Evolutionary conservation across 164 flowering plant genomes (phyloP).

Genomic region (Berberis thunbergii): DNA sequence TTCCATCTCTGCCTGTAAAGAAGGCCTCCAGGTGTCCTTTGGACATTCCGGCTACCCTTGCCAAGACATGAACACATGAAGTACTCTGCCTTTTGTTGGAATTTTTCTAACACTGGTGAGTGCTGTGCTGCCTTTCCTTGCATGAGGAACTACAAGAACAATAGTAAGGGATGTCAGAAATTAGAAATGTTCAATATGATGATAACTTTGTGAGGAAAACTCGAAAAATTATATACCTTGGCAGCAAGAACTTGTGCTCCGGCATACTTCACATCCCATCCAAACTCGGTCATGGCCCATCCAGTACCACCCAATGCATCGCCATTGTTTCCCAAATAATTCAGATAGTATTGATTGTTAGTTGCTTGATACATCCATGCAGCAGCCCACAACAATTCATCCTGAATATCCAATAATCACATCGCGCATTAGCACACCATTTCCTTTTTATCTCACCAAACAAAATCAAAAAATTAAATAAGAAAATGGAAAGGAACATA

Average conservation of each 20-base stretch:
- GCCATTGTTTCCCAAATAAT: slow-evolving; percentile 60
- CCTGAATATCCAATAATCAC: slow-evolving; percentile 29
- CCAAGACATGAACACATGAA: slow-evolving; percentile 87
- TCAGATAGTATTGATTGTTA: slow-evolving; percentile 49
- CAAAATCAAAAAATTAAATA: neutral
- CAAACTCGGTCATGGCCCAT: slow-evolving; percentile 89
- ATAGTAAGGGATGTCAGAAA: neutral
- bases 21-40: slow-evolving; percentile 85
- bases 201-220: neutral
- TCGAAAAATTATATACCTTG: slow-evolving; percentile 39
- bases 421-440: neutral
- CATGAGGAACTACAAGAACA: slow-evolving; percentile 55
- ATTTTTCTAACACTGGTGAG: slow-evolving; percentile 41
- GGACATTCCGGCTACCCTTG: slow-evolving; percentile 57
- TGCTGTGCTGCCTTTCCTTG: slow-evolving; percentile 62
- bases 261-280: slow-evolving; percentile 96
- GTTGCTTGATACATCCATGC: slow-evolving; percentile 86
- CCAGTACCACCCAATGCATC: slow-evolving; percentile 88
- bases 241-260: slow-evolving; percentile 90
- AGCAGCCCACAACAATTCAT: slow-evolving; percentile 92
- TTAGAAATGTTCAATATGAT: neutral
- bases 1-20: slow-evolving; percentile 87
- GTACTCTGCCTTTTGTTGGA: slow-evolving; percentile 68
- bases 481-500: slow-evolving; percentile 14
- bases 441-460: neutral